Percentiles rank a stretch among this genome's conserved stretches.
Evolutionary conservation across 2,329 filamentous ascomycete genomes (phyloP).

Genomic region (Akanthomyces uredinophilus): DNA sequence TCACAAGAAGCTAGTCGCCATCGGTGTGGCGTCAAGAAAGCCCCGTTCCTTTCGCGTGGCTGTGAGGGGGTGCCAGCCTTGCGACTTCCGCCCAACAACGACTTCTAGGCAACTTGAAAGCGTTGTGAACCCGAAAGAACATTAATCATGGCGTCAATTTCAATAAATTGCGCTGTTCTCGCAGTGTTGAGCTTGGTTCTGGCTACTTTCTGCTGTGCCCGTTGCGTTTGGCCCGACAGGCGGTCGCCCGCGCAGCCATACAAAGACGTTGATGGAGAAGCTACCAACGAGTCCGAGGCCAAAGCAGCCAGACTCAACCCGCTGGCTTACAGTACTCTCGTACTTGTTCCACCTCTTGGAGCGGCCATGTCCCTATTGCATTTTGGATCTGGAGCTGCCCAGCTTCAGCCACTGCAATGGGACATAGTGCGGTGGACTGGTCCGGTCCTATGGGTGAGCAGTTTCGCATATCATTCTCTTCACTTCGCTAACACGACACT

Average conservation of each 20-base stretch:
- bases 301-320: background rate
- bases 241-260: background rate
- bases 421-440: background rate
- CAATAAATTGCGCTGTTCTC: background rate
- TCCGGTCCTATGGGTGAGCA: constrained; percentile 3
- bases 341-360: background rate
- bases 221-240: background rate
- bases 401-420: background rate
- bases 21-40: too few species aligned
- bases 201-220: background rate
- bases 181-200: background rate
- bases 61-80: background rate
- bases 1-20: too few species aligned
- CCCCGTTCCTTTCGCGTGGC: background rate
- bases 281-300: background rate
- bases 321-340: background rate
- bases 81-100: background rate
- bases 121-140: too few species aligned
- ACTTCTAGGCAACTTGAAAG: too few species aligned
- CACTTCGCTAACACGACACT: background rate
- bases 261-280: constrained; percentile 3
- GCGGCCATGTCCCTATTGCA: background rate
- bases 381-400: background rate
- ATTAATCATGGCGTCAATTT: background rate
- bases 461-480: too few species aligned